phyloP scores from a whole-genome alignment of 257 asterid species.

The Osmanthus fragrans region DNA sequence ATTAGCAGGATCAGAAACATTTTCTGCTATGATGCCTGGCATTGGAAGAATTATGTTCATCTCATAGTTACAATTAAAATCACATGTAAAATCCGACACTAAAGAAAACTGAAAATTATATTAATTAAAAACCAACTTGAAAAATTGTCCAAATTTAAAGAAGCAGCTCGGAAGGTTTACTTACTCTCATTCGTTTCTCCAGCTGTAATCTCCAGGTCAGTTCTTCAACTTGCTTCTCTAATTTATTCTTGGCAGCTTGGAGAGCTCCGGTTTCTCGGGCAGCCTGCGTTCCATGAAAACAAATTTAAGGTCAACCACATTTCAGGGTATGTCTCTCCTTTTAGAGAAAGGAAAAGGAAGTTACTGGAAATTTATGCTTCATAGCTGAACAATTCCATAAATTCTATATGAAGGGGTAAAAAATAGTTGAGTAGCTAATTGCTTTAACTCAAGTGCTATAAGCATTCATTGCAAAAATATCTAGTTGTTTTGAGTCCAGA shows the following conservation, averaged over 20 bases:
- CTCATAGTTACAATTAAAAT: background rate
- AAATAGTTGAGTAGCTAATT: background rate
- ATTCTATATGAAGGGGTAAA: background rate
- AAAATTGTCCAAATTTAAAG: background rate
- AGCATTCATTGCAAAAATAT: background rate
- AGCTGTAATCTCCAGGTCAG: conserved; percentile 97
- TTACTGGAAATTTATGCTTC: background rate
- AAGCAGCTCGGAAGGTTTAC: conserved; percentile 25
- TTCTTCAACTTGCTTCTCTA: conserved; percentile 99
- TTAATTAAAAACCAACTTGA: background rate
- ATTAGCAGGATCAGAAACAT: background rate
- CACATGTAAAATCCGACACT: background rate
- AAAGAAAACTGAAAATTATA: background rate
- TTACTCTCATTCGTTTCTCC: conserved; percentile 97
- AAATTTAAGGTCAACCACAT: background rate
- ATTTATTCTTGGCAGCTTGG: conserved; percentile 98
- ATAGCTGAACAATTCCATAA: background rate
- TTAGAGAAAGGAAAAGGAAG: background rate
- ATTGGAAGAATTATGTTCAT: background rate
- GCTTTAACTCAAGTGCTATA: background rate
- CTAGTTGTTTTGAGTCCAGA: background rate
- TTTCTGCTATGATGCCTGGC: background rate
- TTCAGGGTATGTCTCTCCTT: background rate
- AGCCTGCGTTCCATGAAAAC: conserved; percentile 52
- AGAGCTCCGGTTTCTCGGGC: conserved; percentile 99